These are phyloP conservation scores for Carpinus fangiana DNA, from an alignment of 306 rosid species.

Conservation along the genomic window DNA sequence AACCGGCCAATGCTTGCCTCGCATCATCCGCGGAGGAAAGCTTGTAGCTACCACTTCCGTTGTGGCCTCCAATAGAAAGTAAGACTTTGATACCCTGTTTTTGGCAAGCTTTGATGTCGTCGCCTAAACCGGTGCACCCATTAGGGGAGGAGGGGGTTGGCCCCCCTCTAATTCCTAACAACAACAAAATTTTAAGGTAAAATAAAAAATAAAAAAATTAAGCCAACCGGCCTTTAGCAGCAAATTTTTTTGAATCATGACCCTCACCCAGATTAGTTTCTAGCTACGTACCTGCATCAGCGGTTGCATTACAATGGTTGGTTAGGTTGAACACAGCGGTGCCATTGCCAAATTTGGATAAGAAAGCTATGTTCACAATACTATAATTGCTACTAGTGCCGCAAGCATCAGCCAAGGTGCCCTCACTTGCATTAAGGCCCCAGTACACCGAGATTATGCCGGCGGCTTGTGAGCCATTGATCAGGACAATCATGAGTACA, in stretches of 20 bases:
- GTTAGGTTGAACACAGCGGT: neutral
- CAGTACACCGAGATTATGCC: constrained; percentile 17
- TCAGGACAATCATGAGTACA: too few species aligned
- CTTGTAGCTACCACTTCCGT: neutral
- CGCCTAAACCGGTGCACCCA: constrained; percentile 4
- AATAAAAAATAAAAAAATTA: too few species aligned
- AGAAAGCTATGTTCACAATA: constrained; percentile 14
- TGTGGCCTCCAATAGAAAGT: constrained; percentile 15
- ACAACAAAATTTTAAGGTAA: too few species aligned
- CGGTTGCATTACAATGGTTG: constrained; percentile 12
- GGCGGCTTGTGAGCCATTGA: neutral
- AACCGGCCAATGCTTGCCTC: neutral
- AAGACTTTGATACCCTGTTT: constrained; percentile 9
- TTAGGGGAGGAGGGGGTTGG: neutral
- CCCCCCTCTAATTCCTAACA: too few species aligned
- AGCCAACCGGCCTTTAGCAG: too few species aligned
- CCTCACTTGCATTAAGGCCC: constrained; percentile 14
- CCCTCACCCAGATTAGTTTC: too few species aligned
- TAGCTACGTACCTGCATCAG: too few species aligned
- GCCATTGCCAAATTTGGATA: constrained; percentile 17
- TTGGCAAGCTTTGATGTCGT: constrained; percentile 12
- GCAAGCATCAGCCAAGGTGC: constrained; percentile 12
- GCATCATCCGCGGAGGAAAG: neutral
- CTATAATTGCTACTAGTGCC: constrained; percentile 1
- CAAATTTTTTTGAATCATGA: too few species aligned